Base-by-base conservation (phyloP, 163 green algal species). In the Coccomyxa subellipsoidea region DNA sequence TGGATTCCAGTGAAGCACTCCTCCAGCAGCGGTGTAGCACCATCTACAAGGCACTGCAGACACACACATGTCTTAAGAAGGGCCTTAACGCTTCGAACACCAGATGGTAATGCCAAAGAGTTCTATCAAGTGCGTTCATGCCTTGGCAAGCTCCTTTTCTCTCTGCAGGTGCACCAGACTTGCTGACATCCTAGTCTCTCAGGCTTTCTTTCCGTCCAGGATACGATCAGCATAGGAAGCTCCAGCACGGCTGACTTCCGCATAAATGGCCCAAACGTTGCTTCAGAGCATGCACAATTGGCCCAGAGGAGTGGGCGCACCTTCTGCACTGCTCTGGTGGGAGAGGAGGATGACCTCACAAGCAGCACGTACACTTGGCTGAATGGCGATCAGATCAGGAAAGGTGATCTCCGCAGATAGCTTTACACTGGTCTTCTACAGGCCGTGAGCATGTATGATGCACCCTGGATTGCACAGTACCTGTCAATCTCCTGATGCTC, bases 351-450 rank as follows among this genome's bases (percentile, higher is more conserved):
- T 21, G 80, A 84, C 40, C 9, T 84, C 21, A 53, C 34, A 34
- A 69, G 34, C 21, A 75, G 71, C 32, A 80, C 47, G 12, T 72
- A 70, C 80, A 80, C 71, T 21, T 84, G 80, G 80, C 40, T 84
- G 34, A 39, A 84, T 76, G 80, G 53, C 54, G 54, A 23, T n/a
- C 66, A 73, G 27, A 73, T 82, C 31, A 32, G 78, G 25, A 47
- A 59, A 69, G 78, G 78, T 66, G 47, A 59, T 27, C 72, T 34
- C 72, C n/a, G n/a, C n/a, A n/a, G n/a, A n/a, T n/a, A n/a, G n/a
- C n/a, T n/a, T n/a, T n/a, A n/a, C n/a, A n/a, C n/a, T n/a, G n/a
- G n/a, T n/a, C n/a, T n/a, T n/a, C n/a, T n/a, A n/a, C n/a, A n/a
- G n/a, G n/a, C n/a, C 36, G 76, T 70, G 25, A 66, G n/a, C 15